Evolutionary conservation across 768 basidiomycete genomes (phyloP).

Genomic region (Antrodiella citrinella): DNA sequence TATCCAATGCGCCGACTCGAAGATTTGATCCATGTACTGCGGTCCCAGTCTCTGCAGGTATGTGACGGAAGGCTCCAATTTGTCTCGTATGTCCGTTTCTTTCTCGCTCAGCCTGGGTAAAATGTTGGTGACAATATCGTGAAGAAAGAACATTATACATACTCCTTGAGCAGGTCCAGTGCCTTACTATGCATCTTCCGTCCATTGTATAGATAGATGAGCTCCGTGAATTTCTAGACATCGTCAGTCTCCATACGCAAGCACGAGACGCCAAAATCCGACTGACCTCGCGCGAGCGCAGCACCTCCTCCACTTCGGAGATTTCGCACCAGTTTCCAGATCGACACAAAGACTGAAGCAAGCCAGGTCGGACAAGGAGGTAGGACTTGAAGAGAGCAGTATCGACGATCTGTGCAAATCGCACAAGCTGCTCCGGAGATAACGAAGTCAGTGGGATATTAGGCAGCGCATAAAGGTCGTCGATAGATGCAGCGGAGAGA

Average conservation of each 20-base stretch:
- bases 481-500: constrained; percentile 63
- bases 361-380: constrained; percentile 66
- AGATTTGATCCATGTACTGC: constrained; percentile 73
- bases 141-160: too few relatives aligned
- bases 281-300: constrained; percentile 69
- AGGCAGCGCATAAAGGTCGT: constrained; percentile 74
- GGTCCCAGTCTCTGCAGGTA: constrained; percentile 90
- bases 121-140: not conserved
- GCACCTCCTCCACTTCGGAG: constrained; percentile 81
- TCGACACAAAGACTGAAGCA: constrained; percentile 83
- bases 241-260: not conserved
- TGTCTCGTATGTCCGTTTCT: constrained; percentile 70
- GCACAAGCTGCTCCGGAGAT: constrained; percentile 76
- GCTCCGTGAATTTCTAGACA: constrained; percentile 79
- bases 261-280: not conserved
- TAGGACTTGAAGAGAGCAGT: constrained; percentile 94
- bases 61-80: constrained; percentile 72
- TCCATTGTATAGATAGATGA: constrained; percentile 86
- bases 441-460: constrained; percentile 64
- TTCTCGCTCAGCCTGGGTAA: constrained; percentile 65
- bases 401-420: constrained; percentile 90
- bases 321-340: constrained; percentile 98
- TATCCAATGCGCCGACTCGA: constrained; percentile 78
- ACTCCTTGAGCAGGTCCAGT: constrained; percentile 78
- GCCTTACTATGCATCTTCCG: constrained; percentile 95